Evolutionary conservation across 768 basidiomycete genomes (phyloP).

Genomic region (Lentinula boryana): DNA sequence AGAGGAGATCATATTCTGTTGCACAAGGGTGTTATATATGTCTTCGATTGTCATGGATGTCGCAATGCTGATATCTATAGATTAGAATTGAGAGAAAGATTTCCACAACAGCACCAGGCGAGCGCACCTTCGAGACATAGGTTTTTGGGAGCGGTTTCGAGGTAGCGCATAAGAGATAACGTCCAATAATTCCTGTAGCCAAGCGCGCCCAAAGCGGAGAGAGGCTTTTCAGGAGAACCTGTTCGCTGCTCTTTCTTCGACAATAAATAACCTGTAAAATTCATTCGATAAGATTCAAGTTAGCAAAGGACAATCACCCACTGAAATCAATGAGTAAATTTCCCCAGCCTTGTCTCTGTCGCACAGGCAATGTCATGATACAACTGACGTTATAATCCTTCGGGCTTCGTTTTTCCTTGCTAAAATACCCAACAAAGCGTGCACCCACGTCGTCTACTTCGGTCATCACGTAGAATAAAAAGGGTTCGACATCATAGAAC

Average conservation of each 20-base stretch:
- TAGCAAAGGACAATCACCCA: slow-evolving; percentile 35
- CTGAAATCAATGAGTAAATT: slow-evolving; percentile 98
- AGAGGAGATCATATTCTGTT: slow-evolving; percentile 68
- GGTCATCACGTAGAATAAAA: slow-evolving; percentile 97
- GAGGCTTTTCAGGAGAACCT: slow-evolving; percentile 94
- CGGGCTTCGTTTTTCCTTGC: slow-evolving; percentile 95
- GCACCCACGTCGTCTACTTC: slow-evolving; percentile 86
- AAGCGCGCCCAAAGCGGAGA: slow-evolving; percentile 86
- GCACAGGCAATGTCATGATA: slow-evolving; percentile 97
- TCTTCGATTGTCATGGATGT: slow-evolving; percentile 94
- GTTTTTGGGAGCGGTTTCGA: slow-evolving; percentile 49
- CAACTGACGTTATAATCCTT: slow-evolving; percentile 98
- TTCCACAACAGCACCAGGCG: slow-evolving; percentile 3
- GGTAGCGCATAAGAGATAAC: slow-evolving; percentile 75
- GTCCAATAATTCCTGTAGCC: slow-evolving; percentile 98
- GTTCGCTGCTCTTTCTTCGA: slow-evolving; percentile 89
- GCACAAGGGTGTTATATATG: slow-evolving; percentile 64
- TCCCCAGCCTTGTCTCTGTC: slow-evolving; percentile 96
- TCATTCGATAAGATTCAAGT: neutral
- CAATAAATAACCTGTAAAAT: slow-evolving; percentile 77
- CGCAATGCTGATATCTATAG: slow-evolving; percentile 69
- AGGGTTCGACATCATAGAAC: slow-evolving; percentile 99
- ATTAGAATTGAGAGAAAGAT: slow-evolving; percentile 11
- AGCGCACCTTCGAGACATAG: slow-evolving; percentile 67
- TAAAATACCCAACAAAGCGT: slow-evolving; percentile 96